Evolutionary conservation across 2,329 filamentous ascomycete genomes (phyloP).

Genomic region (Camptophora hylomeconis): DNA sequence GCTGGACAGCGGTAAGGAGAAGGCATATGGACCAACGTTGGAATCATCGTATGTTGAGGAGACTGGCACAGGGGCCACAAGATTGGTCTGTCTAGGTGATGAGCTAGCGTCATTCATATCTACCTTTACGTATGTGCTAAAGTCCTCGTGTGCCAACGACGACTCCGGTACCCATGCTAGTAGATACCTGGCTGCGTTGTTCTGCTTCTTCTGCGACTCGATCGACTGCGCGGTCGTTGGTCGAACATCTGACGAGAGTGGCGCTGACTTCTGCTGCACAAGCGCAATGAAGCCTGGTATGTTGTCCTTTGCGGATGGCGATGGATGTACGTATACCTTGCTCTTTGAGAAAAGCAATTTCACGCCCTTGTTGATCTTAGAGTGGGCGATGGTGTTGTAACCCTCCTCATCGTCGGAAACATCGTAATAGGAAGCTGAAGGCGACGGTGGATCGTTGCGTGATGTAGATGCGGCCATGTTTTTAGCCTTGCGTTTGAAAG

Average conservation of each 20-base stretch:
- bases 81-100: conserved; percentile 71
- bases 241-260: conserved; percentile 18
- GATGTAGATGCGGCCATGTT: too few relatives aligned
- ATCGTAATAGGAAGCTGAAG: conserved; percentile 81
- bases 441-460: conserved; percentile 42
- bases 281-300: conserved; percentile 88
- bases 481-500: too few relatives aligned
- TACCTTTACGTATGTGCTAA: conserved; percentile 87
- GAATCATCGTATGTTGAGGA: conserved; percentile 57
- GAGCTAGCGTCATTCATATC: conserved; percentile 72
- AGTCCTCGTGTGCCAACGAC: conserved; percentile 62
- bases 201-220: conserved; percentile 26
- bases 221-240: conserved; percentile 28
- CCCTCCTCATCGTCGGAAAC: conserved; percentile 93
- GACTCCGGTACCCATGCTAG: conserved; percentile 90
- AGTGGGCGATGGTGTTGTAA: conserved; percentile 85
- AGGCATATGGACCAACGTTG: conserved; percentile 68
- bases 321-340: conserved; percentile 97
- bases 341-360: conserved; percentile 93
- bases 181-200: conserved; percentile 59
- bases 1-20: conserved; percentile 78
- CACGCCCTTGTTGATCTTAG: conserved; percentile 64
- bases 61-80: conserved; percentile 83
- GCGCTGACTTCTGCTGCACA: conserved; percentile 62
- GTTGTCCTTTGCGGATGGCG: conserved; percentile 86